Percentiles rank a stretch among this genome's conserved stretches.
Conservation (phyloP, 2,329 filamentous ascomycete species). For the Dothidotthia symphoricarpi region DNA sequence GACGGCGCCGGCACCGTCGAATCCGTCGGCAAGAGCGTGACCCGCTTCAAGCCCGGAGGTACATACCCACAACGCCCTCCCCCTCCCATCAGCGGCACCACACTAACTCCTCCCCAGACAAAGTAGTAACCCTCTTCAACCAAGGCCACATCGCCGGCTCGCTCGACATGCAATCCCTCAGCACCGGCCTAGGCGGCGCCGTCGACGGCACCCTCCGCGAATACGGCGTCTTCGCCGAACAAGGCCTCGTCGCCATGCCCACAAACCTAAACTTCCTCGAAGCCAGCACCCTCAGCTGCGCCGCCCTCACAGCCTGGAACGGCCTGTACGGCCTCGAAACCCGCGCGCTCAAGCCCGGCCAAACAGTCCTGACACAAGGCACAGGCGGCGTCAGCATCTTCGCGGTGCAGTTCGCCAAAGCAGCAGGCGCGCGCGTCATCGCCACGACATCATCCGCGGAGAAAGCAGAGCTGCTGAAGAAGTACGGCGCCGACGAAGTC, state of each 20-base stretch:
- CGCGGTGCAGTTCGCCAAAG: conserved; percentile 58
- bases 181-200: conserved; percentile 65
- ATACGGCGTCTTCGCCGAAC: conserved; percentile 65
- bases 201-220: conserved; percentile 67
- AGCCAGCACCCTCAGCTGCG: conserved; percentile 50
- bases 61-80: neutral
- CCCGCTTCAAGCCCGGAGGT: conserved; percentile 54
- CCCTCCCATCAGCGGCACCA: neutral
- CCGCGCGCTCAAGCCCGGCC: conserved; percentile 38
- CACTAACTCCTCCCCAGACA: conserved; percentile 41
- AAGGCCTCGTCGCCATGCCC: conserved; percentile 65
- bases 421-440: conserved; percentile 57
- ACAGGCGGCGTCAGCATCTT: conserved; percentile 69
- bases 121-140: conserved; percentile 64
- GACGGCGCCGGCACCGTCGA: conserved; percentile 56
- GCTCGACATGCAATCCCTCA: conserved; percentile 40
- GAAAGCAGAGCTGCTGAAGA: conserved; percentile 53
- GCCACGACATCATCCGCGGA: conserved; percentile 55
- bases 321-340: conserved; percentile 51
- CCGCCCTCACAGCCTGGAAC: conserved; percentile 52
- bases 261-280: conserved; percentile 51
- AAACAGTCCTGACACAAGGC: conserved; percentile 64
- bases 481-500: conserved; percentile 56
- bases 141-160: conserved; percentile 55
- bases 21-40: conserved; percentile 56